Base-by-base conservation (phyloP, 106 monocot species). In the Acanthochlamys bracteata region DNA sequence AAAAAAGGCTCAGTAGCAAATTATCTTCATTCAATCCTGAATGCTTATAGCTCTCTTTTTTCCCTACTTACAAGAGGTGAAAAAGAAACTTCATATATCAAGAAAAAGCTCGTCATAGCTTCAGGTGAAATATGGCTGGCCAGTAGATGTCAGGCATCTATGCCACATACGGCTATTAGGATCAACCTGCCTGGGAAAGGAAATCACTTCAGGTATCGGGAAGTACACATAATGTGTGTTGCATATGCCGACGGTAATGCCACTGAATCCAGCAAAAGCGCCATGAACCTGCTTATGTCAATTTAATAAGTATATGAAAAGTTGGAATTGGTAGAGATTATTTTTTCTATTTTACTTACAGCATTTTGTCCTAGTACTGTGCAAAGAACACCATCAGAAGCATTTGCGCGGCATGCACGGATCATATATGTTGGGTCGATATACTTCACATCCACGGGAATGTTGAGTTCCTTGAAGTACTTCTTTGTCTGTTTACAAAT, bases 381-480 rank as follows among this genome's bases (percentile, higher is more conserved):
- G 89, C 93, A 93, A 13, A 93, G 89, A 61, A 93, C 89, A 6
- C 75, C 93, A 54, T 93, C 93, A 46, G 93, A 89, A 49, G 93
- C 93, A 83, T 93, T 93, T 53, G 93, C 93, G 20, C 93, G 85
- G 39, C 78, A 75, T 19, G 93, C 89, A 33, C 93, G 75, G 39
- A 93, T 79, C 93, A 93, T 89, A 53, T 93, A 93, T 7, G 89
- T 93, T 3, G 93, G 93, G 55, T 93, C 93, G 25, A 93, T 81
- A 41, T 93, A 93, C 63, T 93, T 93, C 57, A 89, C 76, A 74
- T 93, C 93, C 1, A 77, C 82, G 12, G 67, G 74, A 40, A 85
- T 59, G 6, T 84, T 75, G 41, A 80, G 74, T 55, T 76, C 80
- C 75, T 85, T 93, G 82, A 93, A 93, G 69, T 93, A 75, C 33